Conservation (phyloP, 129 eudicot genomes). For the Solidago caesia region DNA sequence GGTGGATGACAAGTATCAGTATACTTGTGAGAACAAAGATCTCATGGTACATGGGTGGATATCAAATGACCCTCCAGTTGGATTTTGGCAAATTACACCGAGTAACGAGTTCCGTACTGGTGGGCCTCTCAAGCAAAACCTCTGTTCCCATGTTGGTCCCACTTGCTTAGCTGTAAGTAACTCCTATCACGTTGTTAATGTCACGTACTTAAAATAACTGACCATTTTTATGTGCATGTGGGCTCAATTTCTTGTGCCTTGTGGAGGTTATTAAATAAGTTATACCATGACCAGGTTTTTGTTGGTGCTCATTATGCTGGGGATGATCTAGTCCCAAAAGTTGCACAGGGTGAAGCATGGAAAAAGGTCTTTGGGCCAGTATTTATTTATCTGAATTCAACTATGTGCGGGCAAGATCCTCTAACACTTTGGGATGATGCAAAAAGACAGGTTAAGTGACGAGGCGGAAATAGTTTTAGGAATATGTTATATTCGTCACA, state of each 20-base stretch:
- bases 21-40: constrained; percentile 60
- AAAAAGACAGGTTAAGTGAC: constrained; percentile 51
- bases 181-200: constrained; percentile 10
- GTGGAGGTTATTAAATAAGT: neutral
- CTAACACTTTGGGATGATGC: constrained; percentile 62
- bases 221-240: neutral
- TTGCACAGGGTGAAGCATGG: constrained; percentile 55
- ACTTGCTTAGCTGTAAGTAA: constrained; percentile 61
- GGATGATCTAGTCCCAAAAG: constrained; percentile 40
- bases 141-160: constrained; percentile 77
- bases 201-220: neutral
- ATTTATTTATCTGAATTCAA: constrained; percentile 55
- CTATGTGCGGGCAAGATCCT: constrained; percentile 26
- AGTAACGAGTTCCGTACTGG: constrained; percentile 71
- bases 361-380: constrained; percentile 71
- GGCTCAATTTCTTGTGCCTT: constrained; percentile 4
- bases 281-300: constrained; percentile 40
- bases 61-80: constrained; percentile 51
- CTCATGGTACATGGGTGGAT: constrained; percentile 72
- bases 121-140: constrained; percentile 77
- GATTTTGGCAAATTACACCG: constrained; percentile 78
- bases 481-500: neutral
- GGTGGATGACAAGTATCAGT: constrained; percentile 91
- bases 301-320: constrained; percentile 63
- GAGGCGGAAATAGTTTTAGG: neutral